Evolutionary conservation across 2,329 filamentous ascomycete genomes (phyloP).

Genomic region (Sporothrix brunneoviolacea): DNA sequence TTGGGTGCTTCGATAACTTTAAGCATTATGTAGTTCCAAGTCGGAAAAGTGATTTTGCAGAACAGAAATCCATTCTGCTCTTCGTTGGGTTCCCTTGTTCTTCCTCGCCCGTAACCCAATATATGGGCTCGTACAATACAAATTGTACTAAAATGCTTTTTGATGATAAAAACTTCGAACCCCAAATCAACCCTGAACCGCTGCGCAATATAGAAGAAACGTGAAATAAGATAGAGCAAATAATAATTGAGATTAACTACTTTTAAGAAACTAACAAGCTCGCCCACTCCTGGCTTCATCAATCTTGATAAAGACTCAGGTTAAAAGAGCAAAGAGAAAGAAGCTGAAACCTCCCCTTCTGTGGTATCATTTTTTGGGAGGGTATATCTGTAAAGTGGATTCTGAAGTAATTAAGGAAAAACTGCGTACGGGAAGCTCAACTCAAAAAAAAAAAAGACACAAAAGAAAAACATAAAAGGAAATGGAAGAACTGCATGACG

Average conservation of each 20-base stretch:
- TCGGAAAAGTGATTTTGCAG: no score
- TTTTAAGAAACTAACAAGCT: constrained; percentile 1
- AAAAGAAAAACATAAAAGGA: background rate
- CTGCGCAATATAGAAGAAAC: no score
- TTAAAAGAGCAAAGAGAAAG: constrained; percentile 10
- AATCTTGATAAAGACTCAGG: constrained; percentile 1
- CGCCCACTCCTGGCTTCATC: constrained; percentile 7
- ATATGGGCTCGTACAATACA: no score
- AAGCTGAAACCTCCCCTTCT: constrained; percentile 4
- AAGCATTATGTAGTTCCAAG: no score
- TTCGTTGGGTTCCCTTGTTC: no score
- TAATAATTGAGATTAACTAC: constrained; percentile 6
- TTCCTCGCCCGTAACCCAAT: no score
- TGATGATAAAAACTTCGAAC: no score
- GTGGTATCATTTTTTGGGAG: constrained; percentile 13
- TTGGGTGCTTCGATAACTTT: background rate
- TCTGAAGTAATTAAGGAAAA: background rate
- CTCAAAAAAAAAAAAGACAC: background rate
- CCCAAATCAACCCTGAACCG: no score
- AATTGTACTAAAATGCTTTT: no score
- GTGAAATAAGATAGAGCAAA: no score
- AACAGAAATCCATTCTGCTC: no score
- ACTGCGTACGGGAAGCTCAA: background rate
- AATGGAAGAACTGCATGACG: background rate
- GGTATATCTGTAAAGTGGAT: constrained; percentile 6